A percentile compares a stretch with the other conserved stretches of the same genome.
Conservation (phyloP, 1,284 basidiomycete species). For the Macrocystidia cucumis region DNA sequence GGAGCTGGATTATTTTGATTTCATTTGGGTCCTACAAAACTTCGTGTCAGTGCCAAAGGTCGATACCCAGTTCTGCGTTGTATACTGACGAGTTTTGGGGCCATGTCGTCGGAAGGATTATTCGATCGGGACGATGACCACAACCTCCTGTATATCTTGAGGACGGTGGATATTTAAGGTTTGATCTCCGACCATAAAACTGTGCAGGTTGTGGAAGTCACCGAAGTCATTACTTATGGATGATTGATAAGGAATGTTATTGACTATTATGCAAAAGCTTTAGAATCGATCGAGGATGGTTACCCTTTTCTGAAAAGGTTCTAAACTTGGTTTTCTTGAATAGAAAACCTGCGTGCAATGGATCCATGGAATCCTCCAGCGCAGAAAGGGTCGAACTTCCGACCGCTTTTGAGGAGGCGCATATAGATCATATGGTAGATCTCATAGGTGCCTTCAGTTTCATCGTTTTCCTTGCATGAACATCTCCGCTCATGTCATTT, state of each 20-base stretch:
- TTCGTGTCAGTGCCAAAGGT: conserved; percentile 11
- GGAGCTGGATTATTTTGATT: conserved; percentile 98
- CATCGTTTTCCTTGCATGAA: conserved; percentile 8
- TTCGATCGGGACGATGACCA: too few relatives aligned
- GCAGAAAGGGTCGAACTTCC: conserved; percentile 68
- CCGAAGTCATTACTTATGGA: too few relatives aligned
- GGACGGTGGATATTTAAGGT: conserved; percentile 37
- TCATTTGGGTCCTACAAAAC: conserved; percentile 77
- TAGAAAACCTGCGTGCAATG: conserved; percentile 58
- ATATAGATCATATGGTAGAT: conserved; percentile 74
- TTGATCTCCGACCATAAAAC: conserved; percentile 37
- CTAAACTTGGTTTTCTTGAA: too few relatives aligned
- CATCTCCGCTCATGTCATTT: conserved; percentile 7
- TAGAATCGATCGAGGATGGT: too few relatives aligned
- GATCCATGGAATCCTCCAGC: conserved; percentile 64
- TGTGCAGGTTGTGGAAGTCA: too few relatives aligned
- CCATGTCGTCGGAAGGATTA: conserved; percentile 41
- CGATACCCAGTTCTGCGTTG: conserved; percentile 1
- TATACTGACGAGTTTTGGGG: conserved; percentile 69
- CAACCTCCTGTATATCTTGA: too few relatives aligned
- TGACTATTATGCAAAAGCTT: too few relatives aligned
- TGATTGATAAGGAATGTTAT: too few relatives aligned
- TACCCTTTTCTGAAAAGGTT: too few relatives aligned
- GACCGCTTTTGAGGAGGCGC: conserved; percentile 67
- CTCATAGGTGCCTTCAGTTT: conserved; percentile 63